Percentiles rank a stretch among this genome's conserved stretches.
Conservation (phyloP, 208 protist species). For the Trypanosoma melophagium region DNA sequence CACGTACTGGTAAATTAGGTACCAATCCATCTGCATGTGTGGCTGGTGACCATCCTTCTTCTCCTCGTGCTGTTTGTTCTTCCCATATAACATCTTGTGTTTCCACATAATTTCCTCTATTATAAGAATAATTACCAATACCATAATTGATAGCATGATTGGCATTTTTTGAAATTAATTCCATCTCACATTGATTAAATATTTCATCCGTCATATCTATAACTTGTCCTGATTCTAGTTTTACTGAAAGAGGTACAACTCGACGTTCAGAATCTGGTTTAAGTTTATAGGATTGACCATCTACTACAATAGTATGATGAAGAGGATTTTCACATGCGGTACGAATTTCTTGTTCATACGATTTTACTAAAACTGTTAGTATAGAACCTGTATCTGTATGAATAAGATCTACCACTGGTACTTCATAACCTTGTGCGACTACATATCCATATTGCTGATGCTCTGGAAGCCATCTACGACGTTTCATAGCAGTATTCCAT, state of each 20-base stretch:
- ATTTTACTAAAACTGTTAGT: conserved; percentile 53
- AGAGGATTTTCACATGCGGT: conserved; percentile 5
- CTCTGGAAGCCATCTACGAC: conserved; percentile 66
- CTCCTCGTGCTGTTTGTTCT: conserved; percentile 51
- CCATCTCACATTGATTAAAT: conserved; percentile 63
- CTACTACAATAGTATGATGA: conserved; percentile 33
- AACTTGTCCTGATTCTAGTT: conserved; percentile 71
- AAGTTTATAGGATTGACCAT: conserved; percentile 50
- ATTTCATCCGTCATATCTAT: conserved; percentile 68
- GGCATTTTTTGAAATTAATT: conserved; percentile 49
- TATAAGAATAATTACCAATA: conserved; percentile 78
- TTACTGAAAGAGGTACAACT: conserved; percentile 58
- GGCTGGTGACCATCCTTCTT: conserved; percentile 87
- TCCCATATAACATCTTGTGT: conserved; percentile 89
- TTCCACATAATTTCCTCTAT: conserved; percentile 88
- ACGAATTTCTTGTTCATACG: conserved; percentile 37
- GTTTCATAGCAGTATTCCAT: conserved; percentile 49
- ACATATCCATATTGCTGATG: conserved; percentile 75
- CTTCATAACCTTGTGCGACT: conserved; percentile 35
- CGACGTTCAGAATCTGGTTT: conserved; percentile 39
- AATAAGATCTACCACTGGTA: conserved; percentile 58
- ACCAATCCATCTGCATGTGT: conserved; percentile 80
- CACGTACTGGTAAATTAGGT: conserved; percentile 68
- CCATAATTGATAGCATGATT: conserved; percentile 87
- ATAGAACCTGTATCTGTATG: conserved; percentile 54